A percentile compares a stretch with the other conserved stretches of the same genome.
phyloP scores from a whole-genome alignment of 192 early-diverging fungal genomes.

The Rhizoclosmatium globosum region DNA sequence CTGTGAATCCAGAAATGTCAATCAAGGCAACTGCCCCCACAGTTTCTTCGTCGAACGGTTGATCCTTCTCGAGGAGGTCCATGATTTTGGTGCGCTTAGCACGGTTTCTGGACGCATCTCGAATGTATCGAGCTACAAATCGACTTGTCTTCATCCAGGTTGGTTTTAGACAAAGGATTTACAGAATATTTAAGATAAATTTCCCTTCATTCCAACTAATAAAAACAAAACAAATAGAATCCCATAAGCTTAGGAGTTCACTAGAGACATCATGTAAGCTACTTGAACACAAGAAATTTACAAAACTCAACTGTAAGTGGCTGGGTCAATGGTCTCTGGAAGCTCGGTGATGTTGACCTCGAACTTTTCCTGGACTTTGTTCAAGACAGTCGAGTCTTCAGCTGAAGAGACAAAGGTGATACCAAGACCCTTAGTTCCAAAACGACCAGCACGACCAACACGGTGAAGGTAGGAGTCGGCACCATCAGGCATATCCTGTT shows the following conservation, averaged over 20 bases:
- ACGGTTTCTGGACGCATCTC: slow-evolving; percentile 6
- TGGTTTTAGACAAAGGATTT: neutral
- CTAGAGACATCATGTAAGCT: slow-evolving; percentile 3
- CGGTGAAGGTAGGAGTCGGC: slow-evolving; percentile 94
- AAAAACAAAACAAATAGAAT: neutral
- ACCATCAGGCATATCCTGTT: slow-evolving; percentile 83
- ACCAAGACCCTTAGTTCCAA: slow-evolving; percentile 98
- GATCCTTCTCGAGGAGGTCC: slow-evolving; percentile 22
- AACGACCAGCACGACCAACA: slow-evolving; percentile 98
- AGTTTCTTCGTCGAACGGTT: slow-evolving; percentile 39
- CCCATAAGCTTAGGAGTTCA: slow-evolving; percentile 38
- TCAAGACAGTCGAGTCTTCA: slow-evolving; percentile 78
- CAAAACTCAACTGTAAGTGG: slow-evolving; percentile 75
- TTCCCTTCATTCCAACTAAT: neutral
- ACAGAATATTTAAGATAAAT: neutral
- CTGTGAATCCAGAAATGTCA: slow-evolving; percentile 44
- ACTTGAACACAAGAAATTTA: neutral
- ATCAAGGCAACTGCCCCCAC: slow-evolving; percentile 40
- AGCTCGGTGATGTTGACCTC: slow-evolving; percentile 93
- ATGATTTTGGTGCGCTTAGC: slow-evolving; percentile 33
- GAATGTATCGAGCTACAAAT: slow-evolving; percentile 37
- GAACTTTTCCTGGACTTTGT: slow-evolving; percentile 91
- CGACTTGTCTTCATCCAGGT: slow-evolving; percentile 23
- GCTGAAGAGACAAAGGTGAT: slow-evolving; percentile 91
- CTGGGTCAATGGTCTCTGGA: slow-evolving; percentile 86